These are phyloP conservation scores for Aspergillus ostianus DNA, from an alignment of 495 filamentous ascomycete species.

Conservation along the genomic window DNA sequence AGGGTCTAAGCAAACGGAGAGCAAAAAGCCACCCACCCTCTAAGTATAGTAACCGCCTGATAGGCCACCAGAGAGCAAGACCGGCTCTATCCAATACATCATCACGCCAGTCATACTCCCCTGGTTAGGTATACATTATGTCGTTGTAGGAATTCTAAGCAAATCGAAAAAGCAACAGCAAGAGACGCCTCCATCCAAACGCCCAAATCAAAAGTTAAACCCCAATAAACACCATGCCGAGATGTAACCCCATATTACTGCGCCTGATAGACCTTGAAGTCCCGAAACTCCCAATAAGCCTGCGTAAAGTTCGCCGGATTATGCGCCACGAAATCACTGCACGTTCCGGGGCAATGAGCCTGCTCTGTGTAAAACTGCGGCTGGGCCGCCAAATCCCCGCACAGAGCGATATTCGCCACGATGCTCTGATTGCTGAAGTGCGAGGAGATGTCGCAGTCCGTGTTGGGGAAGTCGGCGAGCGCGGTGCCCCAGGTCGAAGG, in stretches of 20 bases:
- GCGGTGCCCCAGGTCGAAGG: conserved; percentile 47
- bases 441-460: conserved; percentile 44
- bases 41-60: too few species aligned
- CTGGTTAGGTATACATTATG: too few species aligned
- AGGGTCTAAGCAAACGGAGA: too few species aligned
- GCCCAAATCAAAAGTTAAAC: too few species aligned
- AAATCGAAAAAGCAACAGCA: too few species aligned
- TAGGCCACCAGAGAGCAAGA: too few species aligned
- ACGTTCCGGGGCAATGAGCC: conserved; percentile 44
- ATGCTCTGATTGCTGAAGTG: conserved; percentile 54
- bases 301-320: conserved; percentile 37
- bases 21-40: too few species aligned
- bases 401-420: conserved; percentile 53
- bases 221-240: too few species aligned
- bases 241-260: neutral
- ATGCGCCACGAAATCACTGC: conserved; percentile 39
- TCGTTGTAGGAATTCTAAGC: too few species aligned
- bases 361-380: conserved; percentile 36
- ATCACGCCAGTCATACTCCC: too few species aligned
- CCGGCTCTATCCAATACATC: too few species aligned
- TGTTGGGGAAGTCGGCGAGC: conserved; percentile 51
- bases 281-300: conserved; percentile 52
- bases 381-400: conserved; percentile 39
- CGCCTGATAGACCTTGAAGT: conserved; percentile 45
- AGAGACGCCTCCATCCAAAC: too few species aligned